Evolutionary conservation across 768 basidiomycete genomes (phyloP).

Genomic region (Trametes meyenii): DNA sequence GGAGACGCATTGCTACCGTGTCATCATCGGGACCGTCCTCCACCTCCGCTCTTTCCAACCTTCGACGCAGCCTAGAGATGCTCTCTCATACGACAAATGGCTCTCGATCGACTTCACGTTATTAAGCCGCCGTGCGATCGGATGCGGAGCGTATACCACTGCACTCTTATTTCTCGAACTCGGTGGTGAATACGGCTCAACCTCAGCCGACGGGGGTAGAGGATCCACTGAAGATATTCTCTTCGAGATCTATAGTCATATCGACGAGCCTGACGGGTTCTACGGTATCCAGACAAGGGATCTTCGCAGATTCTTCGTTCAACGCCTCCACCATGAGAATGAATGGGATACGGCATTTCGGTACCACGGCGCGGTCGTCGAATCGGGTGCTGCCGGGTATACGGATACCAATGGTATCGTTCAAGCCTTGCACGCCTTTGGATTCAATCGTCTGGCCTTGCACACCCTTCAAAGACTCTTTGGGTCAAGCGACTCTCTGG

Average conservation of each 20-base stretch:
- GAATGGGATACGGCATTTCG: constrained; percentile 92
- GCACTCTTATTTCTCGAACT: constrained; percentile 89
- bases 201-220: constrained; percentile 32
- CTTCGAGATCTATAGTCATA: constrained; percentile 91
- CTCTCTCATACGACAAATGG: constrained; percentile 76
- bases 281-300: constrained; percentile 88
- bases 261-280: constrained; percentile 98
- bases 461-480: constrained; percentile 39
- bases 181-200: constrained; percentile 48
- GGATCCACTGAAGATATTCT: constrained; percentile 64
- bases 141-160: constrained; percentile 85
- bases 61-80: constrained; percentile 36
- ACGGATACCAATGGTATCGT: constrained; percentile 66
- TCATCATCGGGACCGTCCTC: constrained; percentile 74
- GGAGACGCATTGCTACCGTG: constrained; percentile 47
- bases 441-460: constrained; percentile 88
- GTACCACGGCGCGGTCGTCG: constrained; percentile 84
- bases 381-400: constrained; percentile 52
- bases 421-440: constrained; percentile 84
- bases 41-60: constrained; percentile 75
- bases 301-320: constrained; percentile 77
- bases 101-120: constrained; percentile 73
- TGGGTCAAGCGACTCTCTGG: constrained; percentile 19
- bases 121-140: constrained; percentile 72
- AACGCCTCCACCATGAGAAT: constrained; percentile 88